Evolutionary conservation across 2,329 filamentous ascomycete species (phyloP), one percentile per base, ranked within the genome.

Genomic region (Hymenoscyphus repandus): DNA sequence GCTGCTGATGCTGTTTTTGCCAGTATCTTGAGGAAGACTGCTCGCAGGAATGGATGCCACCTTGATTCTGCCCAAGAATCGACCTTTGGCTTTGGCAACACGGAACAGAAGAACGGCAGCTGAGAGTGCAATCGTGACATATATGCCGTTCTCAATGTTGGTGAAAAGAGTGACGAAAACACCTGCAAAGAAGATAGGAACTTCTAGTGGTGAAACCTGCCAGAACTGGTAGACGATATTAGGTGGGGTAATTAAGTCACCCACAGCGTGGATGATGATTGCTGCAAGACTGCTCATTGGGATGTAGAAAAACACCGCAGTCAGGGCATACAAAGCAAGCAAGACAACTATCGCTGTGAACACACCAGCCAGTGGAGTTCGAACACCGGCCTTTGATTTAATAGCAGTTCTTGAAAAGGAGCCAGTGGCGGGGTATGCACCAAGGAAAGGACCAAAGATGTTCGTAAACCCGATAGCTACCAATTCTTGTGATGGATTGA

Each of bases 331-430:
- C 56, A 96, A 89, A 34, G 93, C 91, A 6, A 97, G 74, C 0
- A 97, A 77, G 3, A 97, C 92, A 12, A 97, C 79, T 12, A 87
- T 48, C 0, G 88, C 91, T 6, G 91, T 96, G 57, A 97, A 88
- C 38, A 95, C 79, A 70, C 93, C 92, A 13, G 89, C 90, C 49
- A 96, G 83, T 1, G 92, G 92, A 0, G 91, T 96, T 22, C 90
- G 83, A 4, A 96, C 92, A 63, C 93, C 93, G 45, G 93, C 91
- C 70, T 97, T 97, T 4, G 92, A 93, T 69, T 96, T 95, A 72
- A 97, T 96, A 48, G 93, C 92, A 30, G 93, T 97, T 54, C 93
- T 84, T 33, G 89, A 95, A 75, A 97, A 97, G 2, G 93, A 97
- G 1, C 93, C 93, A 2, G 92, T 99, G 0, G 90, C 88, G 13